Evolutionary conservation across 2,329 filamentous ascomycete species (phyloP).

Genomic region (Clonostachys byssicola): DNA sequence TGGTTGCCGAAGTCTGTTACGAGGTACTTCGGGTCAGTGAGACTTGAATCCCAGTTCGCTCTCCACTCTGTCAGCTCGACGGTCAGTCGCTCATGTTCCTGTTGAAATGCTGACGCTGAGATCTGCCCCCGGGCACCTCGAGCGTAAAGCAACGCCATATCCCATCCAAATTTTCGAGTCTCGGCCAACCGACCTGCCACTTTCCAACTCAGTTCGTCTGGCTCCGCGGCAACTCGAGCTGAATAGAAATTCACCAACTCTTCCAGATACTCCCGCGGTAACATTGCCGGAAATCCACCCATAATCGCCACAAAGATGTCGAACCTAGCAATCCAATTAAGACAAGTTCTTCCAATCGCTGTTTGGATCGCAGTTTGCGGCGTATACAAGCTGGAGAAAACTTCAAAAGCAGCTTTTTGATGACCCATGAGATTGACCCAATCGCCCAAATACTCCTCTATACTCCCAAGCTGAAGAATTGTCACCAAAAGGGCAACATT

Average conservation of each 20-base stretch:
- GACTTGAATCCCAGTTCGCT: slow-evolving; percentile 51
- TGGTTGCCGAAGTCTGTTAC: slow-evolving; percentile 59
- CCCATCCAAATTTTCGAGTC: slow-evolving; percentile 70
- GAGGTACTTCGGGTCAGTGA: slow-evolving; percentile 58
- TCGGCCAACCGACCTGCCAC: slow-evolving; percentile 64
- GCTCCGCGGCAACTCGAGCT: slow-evolving; percentile 52
- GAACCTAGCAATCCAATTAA: slow-evolving; percentile 88
- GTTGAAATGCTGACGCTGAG: slow-evolving; percentile 57
- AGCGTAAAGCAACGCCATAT: slow-evolving; percentile 76
- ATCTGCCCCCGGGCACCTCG: slow-evolving; percentile 62
- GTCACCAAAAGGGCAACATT: slow-evolving; percentile 75
- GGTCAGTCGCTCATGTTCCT: slow-evolving; percentile 53
- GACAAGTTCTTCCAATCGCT: slow-evolving; percentile 65
- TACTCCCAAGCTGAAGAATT: slow-evolving; percentile 86
- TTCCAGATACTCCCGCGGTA: slow-evolving; percentile 77
- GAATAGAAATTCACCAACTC: slow-evolving; percentile 59
- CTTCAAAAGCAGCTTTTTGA: slow-evolving; percentile 81
- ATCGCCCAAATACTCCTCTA: slow-evolving; percentile 95
- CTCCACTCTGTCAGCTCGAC: slow-evolving; percentile 45
- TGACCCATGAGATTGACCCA: slow-evolving; percentile 93
- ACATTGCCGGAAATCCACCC: slow-evolving; percentile 69
- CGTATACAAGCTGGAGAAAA: slow-evolving; percentile 74
- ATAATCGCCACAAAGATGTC: slow-evolving; percentile 82
- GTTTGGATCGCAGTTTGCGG: slow-evolving; percentile 71
- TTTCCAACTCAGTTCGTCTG: slow-evolving; percentile 59